Percentiles rank a stretch among this genome's conserved stretches.
Evolutionary conservation across 1,284 basidiomycete genomes (phyloP).

Genomic region (Cryptococcus neoformans): DNA sequence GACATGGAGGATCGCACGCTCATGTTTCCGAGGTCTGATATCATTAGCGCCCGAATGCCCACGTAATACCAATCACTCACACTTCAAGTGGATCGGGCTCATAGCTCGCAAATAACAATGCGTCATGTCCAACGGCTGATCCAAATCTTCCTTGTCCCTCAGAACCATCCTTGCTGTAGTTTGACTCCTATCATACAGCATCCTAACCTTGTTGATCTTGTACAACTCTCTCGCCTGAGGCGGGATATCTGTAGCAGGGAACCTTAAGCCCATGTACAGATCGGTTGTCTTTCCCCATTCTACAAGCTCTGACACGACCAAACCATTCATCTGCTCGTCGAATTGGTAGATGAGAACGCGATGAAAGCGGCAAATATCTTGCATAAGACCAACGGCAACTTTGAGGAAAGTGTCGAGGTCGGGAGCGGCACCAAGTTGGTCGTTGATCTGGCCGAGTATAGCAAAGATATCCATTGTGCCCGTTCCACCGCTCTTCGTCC

Average conservation of each 20-base stretch:
- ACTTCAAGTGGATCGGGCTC: slow-evolving; percentile 86
- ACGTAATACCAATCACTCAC: slow-evolving; percentile 43
- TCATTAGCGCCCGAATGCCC: neutral
- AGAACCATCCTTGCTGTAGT: slow-evolving; percentile 75
- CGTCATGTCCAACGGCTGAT: slow-evolving; percentile 79
- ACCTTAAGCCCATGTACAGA: slow-evolving; percentile 61
- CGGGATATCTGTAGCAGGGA: slow-evolving; percentile 59
- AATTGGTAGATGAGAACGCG: slow-evolving; percentile 83
- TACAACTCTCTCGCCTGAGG: slow-evolving; percentile 59
- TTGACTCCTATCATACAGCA: slow-evolving; percentile 75
- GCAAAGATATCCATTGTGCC: slow-evolving; percentile 78
- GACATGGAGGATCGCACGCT: slow-evolving; percentile 78
- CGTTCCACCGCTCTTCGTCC: slow-evolving; percentile 6
- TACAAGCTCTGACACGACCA: slow-evolving; percentile 78
- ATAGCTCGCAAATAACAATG: slow-evolving; percentile 82
- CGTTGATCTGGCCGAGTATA: slow-evolving; percentile 78
- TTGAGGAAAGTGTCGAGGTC: slow-evolving; percentile 73
- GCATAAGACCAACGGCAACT: slow-evolving; percentile 73
- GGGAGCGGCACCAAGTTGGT: slow-evolving; percentile 69
- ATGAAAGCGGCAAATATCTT: slow-evolving; percentile 79
- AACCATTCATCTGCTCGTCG: slow-evolving; percentile 55
- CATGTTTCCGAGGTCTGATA: slow-evolving; percentile 73
- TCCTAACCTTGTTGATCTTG: slow-evolving; percentile 69
- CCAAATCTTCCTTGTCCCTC: slow-evolving; percentile 63
- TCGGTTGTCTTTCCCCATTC: slow-evolving; percentile 79